Percentiles rank a stretch among this genome's conserved stretches.
Evolutionary conservation across 169 alveolate species (phyloP).

Genomic region (Eimeria acervulina): DNA sequence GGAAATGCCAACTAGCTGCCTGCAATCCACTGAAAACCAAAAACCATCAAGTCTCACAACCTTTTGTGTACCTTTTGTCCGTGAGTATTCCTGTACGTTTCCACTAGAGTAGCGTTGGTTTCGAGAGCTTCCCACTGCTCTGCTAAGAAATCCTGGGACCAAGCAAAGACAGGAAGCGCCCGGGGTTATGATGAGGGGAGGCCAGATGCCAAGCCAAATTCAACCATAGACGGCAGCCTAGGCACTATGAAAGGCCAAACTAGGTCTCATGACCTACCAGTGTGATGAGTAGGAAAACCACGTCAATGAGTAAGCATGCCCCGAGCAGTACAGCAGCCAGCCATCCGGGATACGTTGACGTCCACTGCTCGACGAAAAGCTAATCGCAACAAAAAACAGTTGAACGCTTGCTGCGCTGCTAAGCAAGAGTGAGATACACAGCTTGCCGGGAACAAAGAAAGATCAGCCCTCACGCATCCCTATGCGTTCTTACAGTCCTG

Average conservation of each 20-base stretch:
- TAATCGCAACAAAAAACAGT: background rate
- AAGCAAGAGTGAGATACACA: background rate
- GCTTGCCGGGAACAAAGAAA: background rate
- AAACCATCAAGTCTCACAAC: background rate
- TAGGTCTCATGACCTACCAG: constrained; percentile 56
- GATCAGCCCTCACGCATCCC: background rate
- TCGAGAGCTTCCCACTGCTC: constrained; percentile 85
- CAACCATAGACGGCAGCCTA: background rate
- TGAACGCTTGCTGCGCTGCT: background rate
- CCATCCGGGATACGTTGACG: constrained; percentile 76
- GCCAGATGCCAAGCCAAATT: background rate
- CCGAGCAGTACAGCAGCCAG: constrained; percentile 59
- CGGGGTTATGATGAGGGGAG: background rate
- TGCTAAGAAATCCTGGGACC: constrained; percentile 74
- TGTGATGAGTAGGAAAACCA: constrained; percentile 76
- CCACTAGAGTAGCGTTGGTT: constrained; percentile 81
- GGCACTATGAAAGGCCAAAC: background rate
- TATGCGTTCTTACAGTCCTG: constrained; percentile 1
- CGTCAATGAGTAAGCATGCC: constrained; percentile 49
- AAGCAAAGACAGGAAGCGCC: background rate
- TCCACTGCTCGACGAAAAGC: constrained; percentile 69
- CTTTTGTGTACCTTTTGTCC: constrained; percentile 65
- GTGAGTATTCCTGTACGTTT: constrained; percentile 77
- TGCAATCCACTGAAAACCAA: background rate
- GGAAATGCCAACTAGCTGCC: background rate